These are phyloP conservation scores for Aspergillus funiculosus DNA, from an alignment of 495 filamentous ascomycete genomes.

Conservation along the genomic window DNA sequence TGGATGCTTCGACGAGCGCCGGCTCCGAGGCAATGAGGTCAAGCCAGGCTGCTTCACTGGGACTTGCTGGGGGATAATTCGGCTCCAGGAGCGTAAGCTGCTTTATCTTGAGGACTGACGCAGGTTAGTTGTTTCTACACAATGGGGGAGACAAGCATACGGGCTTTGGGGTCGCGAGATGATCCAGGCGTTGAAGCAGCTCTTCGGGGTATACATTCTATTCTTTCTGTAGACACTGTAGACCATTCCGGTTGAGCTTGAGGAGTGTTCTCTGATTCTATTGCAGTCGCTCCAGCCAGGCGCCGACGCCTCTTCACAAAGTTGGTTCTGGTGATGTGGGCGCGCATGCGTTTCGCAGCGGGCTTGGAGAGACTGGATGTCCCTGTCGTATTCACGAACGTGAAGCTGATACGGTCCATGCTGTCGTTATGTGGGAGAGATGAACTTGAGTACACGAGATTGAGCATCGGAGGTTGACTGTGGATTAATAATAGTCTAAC, in stretches of 20 bases:
- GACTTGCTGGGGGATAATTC: conserved; percentile 2
- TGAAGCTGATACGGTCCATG: not conserved
- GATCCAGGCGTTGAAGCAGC: not conserved
- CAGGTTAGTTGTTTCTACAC: not conserved
- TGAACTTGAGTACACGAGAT: too few species aligned
- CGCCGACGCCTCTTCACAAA: conserved; percentile 23
- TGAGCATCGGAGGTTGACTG: too few species aligned
- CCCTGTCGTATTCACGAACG: conserved; percentile 9
- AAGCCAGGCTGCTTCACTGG: conserved; percentile 19
- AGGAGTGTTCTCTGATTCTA: not conserved
- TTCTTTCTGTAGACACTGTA: not conserved
- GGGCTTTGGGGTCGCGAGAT: not conserved
- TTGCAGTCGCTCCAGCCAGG: not conserved
- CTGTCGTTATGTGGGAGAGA: too few species aligned
- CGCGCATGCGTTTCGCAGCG: conserved; percentile 17
- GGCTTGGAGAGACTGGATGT: conserved; percentile 16
- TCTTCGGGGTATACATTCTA: not conserved
- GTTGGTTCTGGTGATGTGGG: conserved; percentile 23
- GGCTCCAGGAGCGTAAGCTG: conserved; percentile 11
- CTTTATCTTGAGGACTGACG: conserved; percentile 6
- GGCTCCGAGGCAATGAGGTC: conserved; percentile 22
- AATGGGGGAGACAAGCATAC: not conserved
- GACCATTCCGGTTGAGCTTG: not conserved
- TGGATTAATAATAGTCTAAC: too few species aligned
- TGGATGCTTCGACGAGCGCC: conserved; percentile 20